Evolutionary conservation across 177 flowering plant species (phyloP), one percentile per base, ranked within the genome.

Genomic region (Tripterygium wilfordii): DNA sequence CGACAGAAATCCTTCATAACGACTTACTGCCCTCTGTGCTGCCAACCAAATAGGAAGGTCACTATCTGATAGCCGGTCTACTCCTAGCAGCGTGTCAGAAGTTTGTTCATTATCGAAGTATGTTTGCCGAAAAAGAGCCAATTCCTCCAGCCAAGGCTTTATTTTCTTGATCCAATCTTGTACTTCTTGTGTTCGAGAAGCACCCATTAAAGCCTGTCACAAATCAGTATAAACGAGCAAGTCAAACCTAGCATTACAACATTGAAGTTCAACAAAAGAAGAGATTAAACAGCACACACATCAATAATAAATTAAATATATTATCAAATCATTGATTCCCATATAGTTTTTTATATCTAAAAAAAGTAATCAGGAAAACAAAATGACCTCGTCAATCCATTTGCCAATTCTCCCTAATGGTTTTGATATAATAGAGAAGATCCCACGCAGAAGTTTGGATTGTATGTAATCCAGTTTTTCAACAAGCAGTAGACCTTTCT

Each of bases 381-480:
- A 2, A 63, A 48, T 43, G 21, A 88, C 98, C 96, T 88, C 81
- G 60, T 64, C 73, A 42, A 88, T 68, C 85, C 85, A 80, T 51
- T 59, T 41, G 51, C 89, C 89, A 67, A 79, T 27, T 59, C 65
- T 72, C 45, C 68, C 70, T 64, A 85, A 18, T 51, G 98, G 98
- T 68, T 76, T 82, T 56, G 89, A 72, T 49, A 81, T 50, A 40
- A 60, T 40, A 54, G 66, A 64, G 63, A 92, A 83, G 28, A 80
- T 51, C 56, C 51, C 51, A 51, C 72, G 90, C 49, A 92, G 70
- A 68, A 88, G 75, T 61, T 59, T 83, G 18, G 98, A 85, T 68
- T 92, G 98, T 48, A 92, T 30, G 60, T 83, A 92, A 66, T 92
- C 96, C 66, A 92, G 63, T 48, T 92, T 92, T 60, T 85, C 98